A percentile compares a stretch with the other conserved stretches of the same genome.
Evolutionary conservation across 345 rosid genomes (phyloP).

Genomic region (rapeseed (Brassica napus)): DNA sequence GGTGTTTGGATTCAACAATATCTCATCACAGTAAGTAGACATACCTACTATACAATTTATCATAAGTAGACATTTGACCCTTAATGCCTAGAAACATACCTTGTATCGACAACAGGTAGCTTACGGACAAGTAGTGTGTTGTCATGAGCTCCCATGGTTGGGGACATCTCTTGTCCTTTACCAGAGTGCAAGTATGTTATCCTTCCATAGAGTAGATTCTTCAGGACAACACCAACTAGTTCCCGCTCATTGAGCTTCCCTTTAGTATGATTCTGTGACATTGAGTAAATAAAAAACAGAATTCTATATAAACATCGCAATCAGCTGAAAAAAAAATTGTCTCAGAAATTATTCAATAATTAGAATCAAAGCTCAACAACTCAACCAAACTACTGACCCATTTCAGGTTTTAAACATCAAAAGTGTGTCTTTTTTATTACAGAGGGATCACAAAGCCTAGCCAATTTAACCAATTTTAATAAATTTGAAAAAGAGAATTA

Average conservation of each 20-base stretch:
- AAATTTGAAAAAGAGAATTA: neutral
- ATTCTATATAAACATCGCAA: neutral
- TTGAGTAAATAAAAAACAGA: neutral
- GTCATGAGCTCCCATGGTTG: conserved; percentile 57
- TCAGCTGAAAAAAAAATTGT: neutral
- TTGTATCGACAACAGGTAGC: conserved; percentile 65
- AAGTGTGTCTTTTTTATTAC: no score
- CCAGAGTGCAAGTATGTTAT: conserved; percentile 74
- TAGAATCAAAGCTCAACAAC: no score
- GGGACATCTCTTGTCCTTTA: conserved; percentile 76
- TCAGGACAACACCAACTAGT: conserved; percentile 53
- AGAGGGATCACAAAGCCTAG: no score
- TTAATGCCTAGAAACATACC: conserved; percentile 39
- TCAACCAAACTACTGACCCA: no score
- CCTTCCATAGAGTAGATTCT: conserved; percentile 74
- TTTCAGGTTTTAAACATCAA: no score
- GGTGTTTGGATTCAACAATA: no score
- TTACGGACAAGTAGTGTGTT: conserved; percentile 89
- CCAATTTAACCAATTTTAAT: neutral
- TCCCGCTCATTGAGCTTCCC: conserved; percentile 64
- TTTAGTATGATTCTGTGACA: conserved; percentile 56
- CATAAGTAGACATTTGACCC: no score
- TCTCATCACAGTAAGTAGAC: no score
- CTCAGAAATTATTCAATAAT: no score
- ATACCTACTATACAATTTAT: neutral